These are phyloP conservation scores for Metroxylon sagu DNA, from an alignment of 176 grass and related monocot species.

Conservation along the genomic window DNA sequence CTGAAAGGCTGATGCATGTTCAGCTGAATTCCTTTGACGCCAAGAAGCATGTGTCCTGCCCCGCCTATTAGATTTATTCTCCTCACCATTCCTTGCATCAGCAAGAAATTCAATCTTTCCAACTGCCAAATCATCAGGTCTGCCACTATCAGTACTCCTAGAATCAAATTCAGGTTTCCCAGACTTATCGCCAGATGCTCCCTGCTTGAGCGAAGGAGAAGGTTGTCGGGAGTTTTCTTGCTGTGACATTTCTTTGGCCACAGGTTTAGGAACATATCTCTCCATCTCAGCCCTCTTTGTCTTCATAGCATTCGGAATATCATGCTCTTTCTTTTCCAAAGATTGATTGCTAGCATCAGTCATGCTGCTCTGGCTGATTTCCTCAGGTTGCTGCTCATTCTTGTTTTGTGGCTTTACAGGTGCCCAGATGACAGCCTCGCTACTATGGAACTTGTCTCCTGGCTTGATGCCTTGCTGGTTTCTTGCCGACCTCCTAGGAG, in stretches of 20 bases:
- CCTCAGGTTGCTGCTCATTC: conserved; percentile 44
- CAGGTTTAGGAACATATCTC: conserved; percentile 92
- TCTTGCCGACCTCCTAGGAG: conserved; percentile 45
- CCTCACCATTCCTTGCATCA: conserved; percentile 51
- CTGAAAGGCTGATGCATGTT: conserved; percentile 25
- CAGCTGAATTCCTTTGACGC: conserved; percentile 68
- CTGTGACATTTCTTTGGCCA: conserved; percentile 52
- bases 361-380: conserved; percentile 10
- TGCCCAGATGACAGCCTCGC: conserved; percentile 65
- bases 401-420: conserved; percentile 47
- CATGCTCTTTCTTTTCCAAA: conserved; percentile 26
- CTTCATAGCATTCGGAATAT: conserved; percentile 43
- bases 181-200: conserved; percentile 1
- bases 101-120: conserved; percentile 29
- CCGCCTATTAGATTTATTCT: conserved; percentile 54
- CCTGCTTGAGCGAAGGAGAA: conserved; percentile 17
- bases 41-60: conserved; percentile 76
- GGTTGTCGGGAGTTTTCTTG: conserved; percentile 43
- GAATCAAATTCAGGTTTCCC: conserved; percentile 18
- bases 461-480: conserved; percentile 47
- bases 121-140: conserved; percentile 30
- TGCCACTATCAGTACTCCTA: conserved; percentile 24
- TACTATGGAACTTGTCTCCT: conserved; percentile 51
- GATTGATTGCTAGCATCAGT: conserved; percentile 19
- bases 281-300: conserved; percentile 96